Evolutionary conservation across 192 early-diverging fungal species (phyloP).

Genomic region (Coemansia sp.): DNA sequence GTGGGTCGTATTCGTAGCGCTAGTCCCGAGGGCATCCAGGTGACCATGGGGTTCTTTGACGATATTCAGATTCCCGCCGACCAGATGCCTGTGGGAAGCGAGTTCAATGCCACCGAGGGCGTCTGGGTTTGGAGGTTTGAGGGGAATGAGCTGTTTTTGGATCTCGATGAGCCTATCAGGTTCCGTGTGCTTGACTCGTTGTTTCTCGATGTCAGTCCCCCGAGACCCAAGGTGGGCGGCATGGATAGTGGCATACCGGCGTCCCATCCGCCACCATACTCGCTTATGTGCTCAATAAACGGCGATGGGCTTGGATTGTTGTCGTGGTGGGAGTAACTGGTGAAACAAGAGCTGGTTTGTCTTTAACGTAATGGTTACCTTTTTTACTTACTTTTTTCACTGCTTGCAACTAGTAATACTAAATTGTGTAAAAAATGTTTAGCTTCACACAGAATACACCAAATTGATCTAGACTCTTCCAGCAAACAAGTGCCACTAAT

Average conservation of each 20-base stretch:
- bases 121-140: conserved; percentile 89
- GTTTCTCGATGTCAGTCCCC: conserved; percentile 73
- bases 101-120: conserved; percentile 67
- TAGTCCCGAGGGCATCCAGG: conserved; percentile 65
- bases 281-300: conserved; percentile 60
- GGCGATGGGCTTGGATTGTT: conserved; percentile 70
- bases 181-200: conserved; percentile 72
- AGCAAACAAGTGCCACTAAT: too few relatives aligned
- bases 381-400: too few relatives aligned
- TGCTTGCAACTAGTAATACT: too few relatives aligned
- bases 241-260: conserved; percentile 16
- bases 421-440: too few relatives aligned
- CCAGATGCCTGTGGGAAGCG: conserved; percentile 62
- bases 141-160: conserved; percentile 76
- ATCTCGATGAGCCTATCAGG: conserved; percentile 73
- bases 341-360: not conserved
- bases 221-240: conserved; percentile 44
- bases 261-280: conserved; percentile 34
- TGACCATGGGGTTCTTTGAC: conserved; percentile 88
- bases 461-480: too few relatives aligned
- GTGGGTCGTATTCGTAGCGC: conserved; percentile 75
- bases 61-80: conserved; percentile 78
- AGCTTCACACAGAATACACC: too few relatives aligned
- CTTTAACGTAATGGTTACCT: not conserved
- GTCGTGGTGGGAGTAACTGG: conserved; percentile 62